phyloP scores from a whole-genome alignment of 2,329 filamentous ascomycete species.

The Grosmannia clavigera region DNA sequence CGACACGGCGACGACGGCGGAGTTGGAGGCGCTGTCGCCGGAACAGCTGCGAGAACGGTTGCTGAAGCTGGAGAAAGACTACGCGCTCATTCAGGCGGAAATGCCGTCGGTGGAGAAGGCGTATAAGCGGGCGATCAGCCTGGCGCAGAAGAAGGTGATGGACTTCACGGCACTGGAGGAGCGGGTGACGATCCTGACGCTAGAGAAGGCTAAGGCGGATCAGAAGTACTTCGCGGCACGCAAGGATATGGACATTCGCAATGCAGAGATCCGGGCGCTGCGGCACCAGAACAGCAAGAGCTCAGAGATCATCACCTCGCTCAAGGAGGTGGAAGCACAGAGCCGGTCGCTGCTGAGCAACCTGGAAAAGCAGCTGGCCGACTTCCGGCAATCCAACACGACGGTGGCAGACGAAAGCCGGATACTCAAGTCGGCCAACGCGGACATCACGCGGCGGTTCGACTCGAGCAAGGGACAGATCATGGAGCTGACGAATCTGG shows the following conservation, averaged over 20 bases:
- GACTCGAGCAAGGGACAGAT: conserved; percentile 69
- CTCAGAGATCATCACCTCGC: conserved; percentile 81
- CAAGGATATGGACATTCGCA: conserved; percentile 80
- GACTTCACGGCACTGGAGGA: conserved; percentile 69
- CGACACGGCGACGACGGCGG: conserved; percentile 30
- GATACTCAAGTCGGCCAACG: conserved; percentile 57
- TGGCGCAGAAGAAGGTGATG: conserved; percentile 77
- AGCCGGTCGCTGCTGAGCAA: conserved; percentile 67
- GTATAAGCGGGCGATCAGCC: conserved; percentile 75
- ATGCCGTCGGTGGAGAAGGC: conserved; percentile 80
- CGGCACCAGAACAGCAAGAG: conserved; percentile 78
- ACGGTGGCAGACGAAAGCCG: conserved; percentile 60
- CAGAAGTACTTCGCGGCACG: conserved; percentile 96
- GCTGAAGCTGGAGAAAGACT: conserved; percentile 64
- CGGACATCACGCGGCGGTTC: conserved; percentile 55
- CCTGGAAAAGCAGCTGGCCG: conserved; percentile 80
- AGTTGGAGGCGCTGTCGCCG: conserved; percentile 45
- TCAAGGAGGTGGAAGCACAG: conserved; percentile 80
- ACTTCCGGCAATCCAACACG: conserved; percentile 69
- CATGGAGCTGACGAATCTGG: conserved; percentile 58
- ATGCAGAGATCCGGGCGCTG: conserved; percentile 66
- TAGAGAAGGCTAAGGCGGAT: conserved; percentile 91
- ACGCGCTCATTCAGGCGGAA: conserved; percentile 74
- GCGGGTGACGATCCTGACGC: conserved; percentile 56
- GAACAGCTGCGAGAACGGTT: conserved; percentile 68